phyloP scores from a whole-genome alignment of 2,329 filamentous ascomycete genomes.

The Scedosporium minutisporum region DNA sequence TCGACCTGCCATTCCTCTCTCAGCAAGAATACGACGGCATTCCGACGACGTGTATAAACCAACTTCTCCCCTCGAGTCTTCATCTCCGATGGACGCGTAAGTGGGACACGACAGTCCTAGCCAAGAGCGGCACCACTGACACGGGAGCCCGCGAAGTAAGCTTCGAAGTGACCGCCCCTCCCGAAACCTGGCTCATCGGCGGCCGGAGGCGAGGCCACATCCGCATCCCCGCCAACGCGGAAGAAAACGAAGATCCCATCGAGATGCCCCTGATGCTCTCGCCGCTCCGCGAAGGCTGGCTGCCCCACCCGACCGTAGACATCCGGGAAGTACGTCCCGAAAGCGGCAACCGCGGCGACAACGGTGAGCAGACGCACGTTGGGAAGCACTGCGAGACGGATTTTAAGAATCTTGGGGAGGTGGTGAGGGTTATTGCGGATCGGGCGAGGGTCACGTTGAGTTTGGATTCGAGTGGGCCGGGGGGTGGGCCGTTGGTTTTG shows the following conservation, averaged over 20 bases:
- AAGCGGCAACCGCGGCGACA: slow-evolving; percentile 8
- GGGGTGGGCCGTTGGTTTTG: slow-evolving; percentile 56
- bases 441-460: slow-evolving; percentile 63
- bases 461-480: slow-evolving; percentile 55
- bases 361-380: slow-evolving; percentile 1
- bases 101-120: slow-evolving; percentile 43
- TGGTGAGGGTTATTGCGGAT: slow-evolving; percentile 64
- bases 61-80: slow-evolving; percentile 54
- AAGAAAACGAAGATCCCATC: slow-evolving; percentile 2
- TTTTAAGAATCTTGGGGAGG: slow-evolving; percentile 67
- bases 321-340: slow-evolving; percentile 51
- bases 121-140: slow-evolving; percentile 11
- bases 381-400: slow-evolving; percentile 61
- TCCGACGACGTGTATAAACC: slow-evolving; percentile 47
- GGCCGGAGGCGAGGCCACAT: slow-evolving; percentile 75
- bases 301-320: slow-evolving; percentile 72
- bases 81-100: slow-evolving; percentile 51
- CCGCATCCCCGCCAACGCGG: slow-evolving; percentile 34
- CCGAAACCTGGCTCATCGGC: slow-evolving; percentile 76
- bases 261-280: slow-evolving; percentile 66
- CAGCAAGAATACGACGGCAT: slow-evolving; percentile 15
- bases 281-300: slow-evolving; percentile 65
- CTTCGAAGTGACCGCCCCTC: slow-evolving; percentile 68
- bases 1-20: slow-evolving; percentile 20
- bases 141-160: slow-evolving; percentile 58